These are phyloP conservation scores for Sclerotinia subarctica DNA, from an alignment of 2,329 filamentous ascomycete genomes.

Conservation along the genomic window DNA sequence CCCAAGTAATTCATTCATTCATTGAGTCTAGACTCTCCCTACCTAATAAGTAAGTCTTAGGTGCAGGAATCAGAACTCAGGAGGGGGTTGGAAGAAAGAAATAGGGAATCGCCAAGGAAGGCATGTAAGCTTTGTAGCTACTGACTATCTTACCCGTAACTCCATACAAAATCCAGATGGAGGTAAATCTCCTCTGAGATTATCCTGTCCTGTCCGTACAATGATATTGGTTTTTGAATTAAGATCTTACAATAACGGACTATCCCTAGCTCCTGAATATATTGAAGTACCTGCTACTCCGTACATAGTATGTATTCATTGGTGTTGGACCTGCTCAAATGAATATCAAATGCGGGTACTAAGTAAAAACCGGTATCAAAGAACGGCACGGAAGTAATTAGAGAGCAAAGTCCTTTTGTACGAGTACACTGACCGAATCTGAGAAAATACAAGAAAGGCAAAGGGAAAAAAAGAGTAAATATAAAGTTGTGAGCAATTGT, in stretches of 20 bases:
- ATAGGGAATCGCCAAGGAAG: background rate
- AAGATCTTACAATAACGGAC: background rate
- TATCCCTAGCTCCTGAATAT: background rate
- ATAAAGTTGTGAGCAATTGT: background rate
- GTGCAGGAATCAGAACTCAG: conserved; percentile 3
- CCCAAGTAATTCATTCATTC: background rate
- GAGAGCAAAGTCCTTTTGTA: background rate
- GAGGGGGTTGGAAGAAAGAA: background rate
- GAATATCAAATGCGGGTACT: background rate
- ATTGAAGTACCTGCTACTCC: too few relatives aligned
- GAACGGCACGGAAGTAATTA: too few relatives aligned
- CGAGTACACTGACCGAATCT: background rate
- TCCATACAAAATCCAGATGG: background rate
- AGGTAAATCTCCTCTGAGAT: background rate
- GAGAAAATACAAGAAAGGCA: background rate
- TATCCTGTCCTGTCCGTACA: background rate
- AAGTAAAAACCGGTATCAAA: background rate
- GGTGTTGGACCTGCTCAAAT: background rate
- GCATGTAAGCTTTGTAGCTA: too few relatives aligned
- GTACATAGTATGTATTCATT: too few relatives aligned
- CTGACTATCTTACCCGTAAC: background rate
- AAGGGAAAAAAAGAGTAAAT: background rate
- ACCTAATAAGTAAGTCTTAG: background rate
- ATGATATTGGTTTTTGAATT: conserved; percentile 2
- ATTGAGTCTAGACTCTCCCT: conserved; percentile 6